These are phyloP conservation scores for Cucumis variabilis DNA, from an alignment of 331 rosid genomes.

Conservation along the genomic window DNA sequence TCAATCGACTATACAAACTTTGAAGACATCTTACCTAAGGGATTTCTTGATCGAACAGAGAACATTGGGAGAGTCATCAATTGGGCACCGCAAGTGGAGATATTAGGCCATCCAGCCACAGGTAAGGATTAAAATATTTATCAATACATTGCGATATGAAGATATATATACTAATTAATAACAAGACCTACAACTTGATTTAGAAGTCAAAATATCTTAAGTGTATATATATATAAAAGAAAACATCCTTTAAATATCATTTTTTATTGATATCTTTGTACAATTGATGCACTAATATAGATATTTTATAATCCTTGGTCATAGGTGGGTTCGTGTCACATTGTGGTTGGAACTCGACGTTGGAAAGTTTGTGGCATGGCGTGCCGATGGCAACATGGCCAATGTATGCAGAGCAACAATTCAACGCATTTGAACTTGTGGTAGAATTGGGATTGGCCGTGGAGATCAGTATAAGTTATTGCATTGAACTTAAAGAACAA, in stretches of 20 bases:
- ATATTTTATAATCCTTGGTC: too few species aligned
- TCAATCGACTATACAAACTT: constrained; percentile 24
- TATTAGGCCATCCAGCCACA: background rate
- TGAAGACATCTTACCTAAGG: constrained; percentile 39
- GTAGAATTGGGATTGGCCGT: constrained; percentile 49
- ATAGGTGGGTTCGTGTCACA: background rate
- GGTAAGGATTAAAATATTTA: background rate
- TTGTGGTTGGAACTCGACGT: constrained; percentile 63
- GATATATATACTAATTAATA: too few species aligned
- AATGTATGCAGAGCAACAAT: constrained; percentile 55
- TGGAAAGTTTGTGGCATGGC: constrained; percentile 49
- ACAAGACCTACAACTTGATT: too few species aligned
- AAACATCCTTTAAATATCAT: too few species aligned
- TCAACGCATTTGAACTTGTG: constrained; percentile 31
- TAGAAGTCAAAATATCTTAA: too few species aligned
- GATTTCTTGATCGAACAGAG: constrained; percentile 47
- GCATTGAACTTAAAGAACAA: too few species aligned
- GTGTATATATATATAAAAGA: too few species aligned
- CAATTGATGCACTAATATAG: too few species aligned
- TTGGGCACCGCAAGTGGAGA: constrained; percentile 35
- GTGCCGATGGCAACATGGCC: constrained; percentile 58
- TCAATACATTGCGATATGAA: too few species aligned
- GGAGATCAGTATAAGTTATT: constrained; percentile 38
- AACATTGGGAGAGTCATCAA: constrained; percentile 42
- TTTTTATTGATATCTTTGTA: too few species aligned